These are phyloP conservation scores for Lactifluus volemus DNA, from an alignment of 768 basidiomycete genomes.

Conservation along the genomic window DNA sequence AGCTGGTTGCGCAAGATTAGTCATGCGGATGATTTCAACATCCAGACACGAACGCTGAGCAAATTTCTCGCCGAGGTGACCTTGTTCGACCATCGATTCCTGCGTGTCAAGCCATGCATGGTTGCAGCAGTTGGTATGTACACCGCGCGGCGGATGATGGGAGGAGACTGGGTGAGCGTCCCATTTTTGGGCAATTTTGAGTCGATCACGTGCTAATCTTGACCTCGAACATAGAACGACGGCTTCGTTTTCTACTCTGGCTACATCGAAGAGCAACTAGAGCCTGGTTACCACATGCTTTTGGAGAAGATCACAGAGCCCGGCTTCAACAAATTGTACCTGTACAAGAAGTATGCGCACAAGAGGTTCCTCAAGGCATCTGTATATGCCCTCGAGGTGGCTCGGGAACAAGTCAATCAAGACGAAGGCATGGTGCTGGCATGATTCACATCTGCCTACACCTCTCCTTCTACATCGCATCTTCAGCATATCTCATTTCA, in stretches of 20 bases:
- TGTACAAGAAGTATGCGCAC: conserved; percentile 93
- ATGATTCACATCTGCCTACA: neutral
- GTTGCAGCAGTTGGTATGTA: conserved; percentile 98
- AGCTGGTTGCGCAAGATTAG: conserved; percentile 98
- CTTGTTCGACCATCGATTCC: conserved; percentile 84
- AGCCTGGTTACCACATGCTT: conserved; percentile 72
- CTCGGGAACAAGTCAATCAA: conserved; percentile 32
- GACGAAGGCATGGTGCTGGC: conserved; percentile 20
- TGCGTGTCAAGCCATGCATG: conserved; percentile 88
- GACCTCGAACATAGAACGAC: conserved; percentile 63
- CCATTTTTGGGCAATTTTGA: conserved; percentile 1
- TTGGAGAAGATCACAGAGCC: conserved; percentile 74
- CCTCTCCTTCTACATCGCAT: conserved; percentile 1
- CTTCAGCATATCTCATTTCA: conserved; percentile 9
- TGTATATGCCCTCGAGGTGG: conserved; percentile 69
- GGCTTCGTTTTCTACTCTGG: conserved; percentile 90
- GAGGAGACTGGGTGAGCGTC: conserved; percentile 86
- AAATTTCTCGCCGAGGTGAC: conserved; percentile 98
- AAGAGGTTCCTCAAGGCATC: conserved; percentile 97
- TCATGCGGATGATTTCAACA: conserved; percentile 97
- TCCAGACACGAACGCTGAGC: conserved; percentile 93
- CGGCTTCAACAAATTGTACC: conserved; percentile 75
- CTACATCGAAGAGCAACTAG: conserved; percentile 81
- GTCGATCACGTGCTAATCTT: conserved; percentile 22
- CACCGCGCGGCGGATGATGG: conserved; percentile 87